Conservation (phyloP, 306 rosid genomes). For the Pterocarpus santalinus region DNA sequence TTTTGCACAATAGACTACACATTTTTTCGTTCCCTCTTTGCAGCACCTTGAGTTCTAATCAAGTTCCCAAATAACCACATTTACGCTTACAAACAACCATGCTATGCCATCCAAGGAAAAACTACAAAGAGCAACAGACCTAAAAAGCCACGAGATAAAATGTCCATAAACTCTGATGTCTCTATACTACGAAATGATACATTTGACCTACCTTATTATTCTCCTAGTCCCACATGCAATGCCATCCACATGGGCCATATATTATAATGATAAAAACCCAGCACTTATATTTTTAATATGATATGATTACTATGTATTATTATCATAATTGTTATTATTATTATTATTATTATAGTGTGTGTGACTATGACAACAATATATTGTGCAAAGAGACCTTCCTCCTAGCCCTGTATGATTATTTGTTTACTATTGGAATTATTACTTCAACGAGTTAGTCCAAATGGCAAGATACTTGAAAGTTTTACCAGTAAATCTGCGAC, state of each 20-base stretch:
- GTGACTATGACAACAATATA: background rate
- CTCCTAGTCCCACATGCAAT: constrained; percentile 23
- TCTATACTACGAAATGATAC: constrained; percentile 35
- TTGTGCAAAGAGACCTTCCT: background rate
- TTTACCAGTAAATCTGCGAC: background rate
- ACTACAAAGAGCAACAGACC: constrained; percentile 14
- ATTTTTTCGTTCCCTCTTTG: constrained; percentile 50
- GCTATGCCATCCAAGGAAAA: constrained; percentile 23
- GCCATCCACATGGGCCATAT: constrained; percentile 48
- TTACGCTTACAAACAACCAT: constrained; percentile 19
- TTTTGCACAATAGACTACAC: constrained; percentile 46
- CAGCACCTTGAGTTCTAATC: constrained; percentile 28
- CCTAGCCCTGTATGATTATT: too few species aligned
- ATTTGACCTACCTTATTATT: constrained; percentile 42
- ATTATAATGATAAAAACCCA: constrained; percentile 1
- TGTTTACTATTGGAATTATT: too few species aligned
- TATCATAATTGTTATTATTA: too few species aligned
- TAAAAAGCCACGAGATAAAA: background rate
- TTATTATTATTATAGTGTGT: too few species aligned
- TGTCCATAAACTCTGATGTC: constrained; percentile 7
- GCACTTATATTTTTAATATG: constrained; percentile 1
- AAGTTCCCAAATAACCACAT: constrained; percentile 42
- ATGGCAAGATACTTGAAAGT: constrained; percentile 30
- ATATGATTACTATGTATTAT: too few species aligned
- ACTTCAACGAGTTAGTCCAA: constrained; percentile 17